Base-by-base conservation (phyloP, 345 rosid genomes). In the Sonneratia caseolaris region DNA sequence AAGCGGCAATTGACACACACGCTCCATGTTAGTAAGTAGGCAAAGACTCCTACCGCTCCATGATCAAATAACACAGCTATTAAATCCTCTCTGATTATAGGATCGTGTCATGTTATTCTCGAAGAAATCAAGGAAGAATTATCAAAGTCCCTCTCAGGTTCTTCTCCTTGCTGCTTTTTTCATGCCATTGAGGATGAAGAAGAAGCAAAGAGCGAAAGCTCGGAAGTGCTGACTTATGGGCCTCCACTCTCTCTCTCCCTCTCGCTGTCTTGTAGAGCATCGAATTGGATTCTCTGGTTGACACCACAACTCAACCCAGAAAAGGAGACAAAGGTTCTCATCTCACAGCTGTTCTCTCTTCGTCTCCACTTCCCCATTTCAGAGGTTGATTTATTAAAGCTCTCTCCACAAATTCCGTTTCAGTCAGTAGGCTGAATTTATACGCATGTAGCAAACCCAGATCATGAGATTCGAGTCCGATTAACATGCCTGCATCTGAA, bases 261-360 rank as follows among this genome's bases (percentile, higher is more conserved):
- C 68, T 6, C 27, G 67, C 22, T 27, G 68, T 37, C 27, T 32
- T 3, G 3, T 47, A 48, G 71, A 32, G 84, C 70, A 77, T 72
- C 74, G 73, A 67, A 85, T 81, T 75, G 71, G 79, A 82, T 87
- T 78, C 86, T 53, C 24, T 73, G 76, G 71, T 79, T 32, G 74
- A 72, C 78, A 47, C 62, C 65, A 13, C 36, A 42, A 32, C 36
- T 45, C 68, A 66, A 76, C 37, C 70, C 76, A 69, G 77, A 75
- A 71, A 59, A 48, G 10, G 69, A 74, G 51, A 71, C 68, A 69
- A 36, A 38, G 24, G 24, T 19, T 45, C 32, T 67, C 68, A 9
- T 68, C 71, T 43, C 66, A 68, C n/a, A 35, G 61, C 12, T 67
- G 43, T 75, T 76, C 76, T 75, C 59, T 72, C 43, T 35, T 61